Evolutionary conservation across 129 eudicot genomes (phyloP).

Genomic region (Heracleum sosnowskyi): DNA sequence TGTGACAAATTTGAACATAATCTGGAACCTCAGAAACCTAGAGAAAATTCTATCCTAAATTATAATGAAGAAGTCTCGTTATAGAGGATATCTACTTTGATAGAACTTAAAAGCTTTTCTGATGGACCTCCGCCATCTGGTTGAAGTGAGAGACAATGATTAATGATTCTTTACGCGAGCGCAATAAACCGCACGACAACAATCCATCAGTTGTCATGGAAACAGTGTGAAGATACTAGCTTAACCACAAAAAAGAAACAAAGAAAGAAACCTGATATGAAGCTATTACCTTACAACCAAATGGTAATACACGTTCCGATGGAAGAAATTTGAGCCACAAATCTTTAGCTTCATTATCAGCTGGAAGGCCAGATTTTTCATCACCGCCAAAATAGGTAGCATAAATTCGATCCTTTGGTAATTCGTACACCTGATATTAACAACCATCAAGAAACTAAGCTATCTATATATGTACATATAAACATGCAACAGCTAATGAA

Average conservation of each 20-base stretch:
- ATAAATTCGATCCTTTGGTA: constrained; percentile 75
- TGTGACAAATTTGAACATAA: not conserved
- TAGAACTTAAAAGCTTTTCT: not conserved
- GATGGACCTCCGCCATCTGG: not conserved
- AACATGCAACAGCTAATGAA: not conserved
- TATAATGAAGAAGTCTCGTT: too few species aligned
- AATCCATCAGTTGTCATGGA: not conserved
- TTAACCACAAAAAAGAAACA: not conserved
- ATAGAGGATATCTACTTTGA: not conserved
- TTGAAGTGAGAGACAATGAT: not conserved
- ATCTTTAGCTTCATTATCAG: constrained; percentile 80
- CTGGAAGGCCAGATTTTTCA: constrained; percentile 79
- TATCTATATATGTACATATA: not conserved
- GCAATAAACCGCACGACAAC: not conserved
- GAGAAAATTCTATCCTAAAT: not conserved
- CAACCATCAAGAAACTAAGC: constrained; percentile 3
- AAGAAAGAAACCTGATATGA: not conserved
- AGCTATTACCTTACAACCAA: constrained; percentile 73
- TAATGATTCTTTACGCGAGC: not conserved
- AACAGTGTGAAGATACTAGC: not conserved
- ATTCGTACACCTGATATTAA: constrained; percentile 54
- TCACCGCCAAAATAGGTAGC: constrained; percentile 99
- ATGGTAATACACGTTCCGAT: constrained; percentile 66
- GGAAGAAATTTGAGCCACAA: constrained; percentile 85
- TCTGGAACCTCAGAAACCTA: not conserved